Conservation (phyloP, 1,284 basidiomycete species). For the Ceratorhiza oryzae-sativae region DNA sequence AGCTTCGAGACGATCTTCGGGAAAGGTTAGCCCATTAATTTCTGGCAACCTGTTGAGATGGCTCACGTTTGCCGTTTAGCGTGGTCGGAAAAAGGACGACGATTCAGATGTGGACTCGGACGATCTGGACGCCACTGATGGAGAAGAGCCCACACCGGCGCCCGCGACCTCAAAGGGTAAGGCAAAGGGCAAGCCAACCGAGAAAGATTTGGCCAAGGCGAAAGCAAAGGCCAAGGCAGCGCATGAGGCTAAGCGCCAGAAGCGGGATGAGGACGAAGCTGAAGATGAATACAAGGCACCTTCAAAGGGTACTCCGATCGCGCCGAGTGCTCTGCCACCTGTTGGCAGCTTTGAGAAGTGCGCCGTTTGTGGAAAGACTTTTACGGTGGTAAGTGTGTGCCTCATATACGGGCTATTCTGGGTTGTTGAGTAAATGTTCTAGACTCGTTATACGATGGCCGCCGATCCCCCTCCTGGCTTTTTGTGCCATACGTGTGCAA, state of each 20-base stretch:
- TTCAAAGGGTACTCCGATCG: slow-evolving; percentile 51
- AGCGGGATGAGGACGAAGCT: slow-evolving; percentile 57
- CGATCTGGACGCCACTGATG: slow-evolving; percentile 66
- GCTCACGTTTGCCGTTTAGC: slow-evolving; percentile 41
- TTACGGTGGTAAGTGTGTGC: slow-evolving; percentile 78
- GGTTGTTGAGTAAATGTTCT: slow-evolving; percentile 9
- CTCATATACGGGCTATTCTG: slow-evolving; percentile 10
- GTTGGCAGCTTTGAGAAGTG: slow-evolving; percentile 85
- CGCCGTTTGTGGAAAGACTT: slow-evolving; percentile 80
- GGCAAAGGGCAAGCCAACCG: slow-evolving; percentile 43
- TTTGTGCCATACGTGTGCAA: slow-evolving; percentile 82
- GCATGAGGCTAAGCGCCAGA: slow-evolving; percentile 59
- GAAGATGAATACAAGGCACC: slow-evolving; percentile 64
- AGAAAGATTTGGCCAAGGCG: slow-evolving; percentile 49
- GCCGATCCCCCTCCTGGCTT: slow-evolving; percentile 72
- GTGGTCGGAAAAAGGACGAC: slow-evolving; percentile 46
- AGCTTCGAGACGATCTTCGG: slow-evolving; percentile 16
- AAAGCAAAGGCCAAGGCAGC: slow-evolving; percentile 59
- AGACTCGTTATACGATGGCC: slow-evolving; percentile 87
- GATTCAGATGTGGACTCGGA: slow-evolving; percentile 71
- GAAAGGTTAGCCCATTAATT: slow-evolving; percentile 8
- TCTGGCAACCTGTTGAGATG: slow-evolving; percentile 18
- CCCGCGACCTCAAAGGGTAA: slow-evolving; percentile 52
- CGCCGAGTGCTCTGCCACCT: slow-evolving; percentile 61
- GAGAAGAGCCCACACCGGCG: slow-evolving; percentile 41